A percentile compares a stretch with the other conserved stretches of the same genome.
Evolutionary conservation across 1,284 basidiomycete genomes (phyloP).

Genomic region (Fomitopsis schrenkii): DNA sequence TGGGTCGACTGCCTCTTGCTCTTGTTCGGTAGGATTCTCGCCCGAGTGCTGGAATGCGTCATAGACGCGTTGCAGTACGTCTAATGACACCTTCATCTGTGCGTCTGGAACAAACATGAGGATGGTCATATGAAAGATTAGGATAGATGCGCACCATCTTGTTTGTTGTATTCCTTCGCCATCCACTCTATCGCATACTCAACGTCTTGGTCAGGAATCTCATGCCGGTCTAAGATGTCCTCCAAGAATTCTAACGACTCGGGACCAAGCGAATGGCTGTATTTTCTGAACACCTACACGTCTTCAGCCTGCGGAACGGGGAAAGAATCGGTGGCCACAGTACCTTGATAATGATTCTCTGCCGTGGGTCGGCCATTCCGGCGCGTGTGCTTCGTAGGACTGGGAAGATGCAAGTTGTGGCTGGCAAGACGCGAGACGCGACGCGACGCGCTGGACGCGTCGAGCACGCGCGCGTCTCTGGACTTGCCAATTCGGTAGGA

Average conservation of each 20-base stretch:
- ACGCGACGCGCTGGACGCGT: conserved; percentile 18
- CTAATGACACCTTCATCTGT: conserved; percentile 73
- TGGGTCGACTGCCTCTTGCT: conserved; percentile 72
- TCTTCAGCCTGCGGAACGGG: neutral
- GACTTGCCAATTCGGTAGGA: conserved; percentile 2
- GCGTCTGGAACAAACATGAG: conserved; percentile 46
- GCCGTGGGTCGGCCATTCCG: conserved; percentile 40
- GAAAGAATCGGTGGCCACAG: neutral
- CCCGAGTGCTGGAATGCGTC: conserved; percentile 75
- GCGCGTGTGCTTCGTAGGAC: neutral
- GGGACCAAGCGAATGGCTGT: conserved; percentile 77
- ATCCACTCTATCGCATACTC: conserved; percentile 80
- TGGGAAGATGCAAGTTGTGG: neutral
- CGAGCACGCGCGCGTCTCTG: conserved; percentile 6
- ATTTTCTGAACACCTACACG: conserved; percentile 75
- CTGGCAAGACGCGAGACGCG: conserved; percentile 23
- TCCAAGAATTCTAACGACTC: conserved; percentile 70
- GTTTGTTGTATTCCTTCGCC: conserved; percentile 87
- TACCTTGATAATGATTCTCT: conserved; percentile 65
- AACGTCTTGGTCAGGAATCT: conserved; percentile 67
- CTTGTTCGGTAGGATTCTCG: conserved; percentile 46
- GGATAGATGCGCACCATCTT: conserved; percentile 64
- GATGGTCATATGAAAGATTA: neutral
- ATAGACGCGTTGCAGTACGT: conserved; percentile 78
- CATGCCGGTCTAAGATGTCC: conserved; percentile 61